Base-by-base conservation (phyloP, 352 stramenopile species). In the Phytophthora tubulina region DNA sequence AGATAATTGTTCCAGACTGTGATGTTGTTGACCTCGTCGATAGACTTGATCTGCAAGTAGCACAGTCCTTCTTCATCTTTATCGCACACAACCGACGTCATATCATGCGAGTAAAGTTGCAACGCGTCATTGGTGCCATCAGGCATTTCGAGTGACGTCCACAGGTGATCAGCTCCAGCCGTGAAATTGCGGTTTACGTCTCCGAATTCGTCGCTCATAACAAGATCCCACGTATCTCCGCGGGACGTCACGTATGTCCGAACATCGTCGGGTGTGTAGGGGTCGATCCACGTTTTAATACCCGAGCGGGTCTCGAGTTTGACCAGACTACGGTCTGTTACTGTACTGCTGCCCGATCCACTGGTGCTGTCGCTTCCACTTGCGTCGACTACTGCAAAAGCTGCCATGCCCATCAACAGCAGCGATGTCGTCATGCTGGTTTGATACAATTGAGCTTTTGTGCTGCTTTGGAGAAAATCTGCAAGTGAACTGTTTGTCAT, bases 201-300 rank as follows among this genome's bases (percentile, higher is more conserved):
- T 38, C 72, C 63, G 65, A 94, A 94, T 48, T 92, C 86, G 74
- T 93, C 87, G 50, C 81, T 91, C 77, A 92, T 90, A 6, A 90
- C 75, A 35, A 94, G 75, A 9, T 91, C 59, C 77, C 80, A 91
- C 2, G 31, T 61, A 4, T 81, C 79, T 51, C 85, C 85, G 42
- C 84, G 84, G 11, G 85, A 91, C 3, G 57, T 79, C 50, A 78
- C 59, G 63, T 91, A 89, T 39, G 52, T 61, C 41, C 84, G 75
- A 33, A 68, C 57, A 11, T 88, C 68, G 2, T 75, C 70, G 3
- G 86, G 85, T 7, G 86, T 94, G 36, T 75, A 60, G 1, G 81
- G 72, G 58, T 94, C 86, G 3, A 94, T 79, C 86, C 86, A 94
- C 35, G 76, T 56, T 2, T 50, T 58, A 11, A 92, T 51, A 0